These are phyloP conservation scores for Nigrospora osmanthi DNA, from an alignment of 2,329 filamentous ascomycete genomes.

Conservation along the genomic window DNA sequence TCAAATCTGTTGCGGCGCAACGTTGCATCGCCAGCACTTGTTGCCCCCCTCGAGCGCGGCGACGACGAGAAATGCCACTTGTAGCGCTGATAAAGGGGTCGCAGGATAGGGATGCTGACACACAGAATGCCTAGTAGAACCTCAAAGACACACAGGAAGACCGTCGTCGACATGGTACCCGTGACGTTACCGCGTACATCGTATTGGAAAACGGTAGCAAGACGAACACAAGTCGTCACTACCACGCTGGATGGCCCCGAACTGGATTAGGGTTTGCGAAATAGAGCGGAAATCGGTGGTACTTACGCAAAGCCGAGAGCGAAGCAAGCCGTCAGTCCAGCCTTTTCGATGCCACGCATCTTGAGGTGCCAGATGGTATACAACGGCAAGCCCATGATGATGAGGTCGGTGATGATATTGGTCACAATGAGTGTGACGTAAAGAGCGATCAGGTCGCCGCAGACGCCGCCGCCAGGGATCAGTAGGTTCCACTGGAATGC, in stretches of 20 bases:
- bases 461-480: conserved; percentile 8
- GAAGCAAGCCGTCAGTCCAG: conserved; percentile 14
- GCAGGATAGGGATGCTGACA: conserved; percentile 1
- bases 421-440: conserved; percentile 14
- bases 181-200: not conserved
- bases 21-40: no score
- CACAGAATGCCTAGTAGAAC: not conserved
- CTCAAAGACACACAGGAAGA: conserved; percentile 4
- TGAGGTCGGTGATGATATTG: conserved; percentile 26
- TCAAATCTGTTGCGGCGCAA: no score
- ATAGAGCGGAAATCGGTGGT: not conserved
- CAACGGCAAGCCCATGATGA: conserved; percentile 26
- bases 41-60: not conserved
- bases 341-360: conserved; percentile 16
- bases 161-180: not conserved
- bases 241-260: not conserved
- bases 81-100: not conserved
- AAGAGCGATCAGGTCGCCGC: conserved; percentile 12
- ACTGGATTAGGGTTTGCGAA: not conserved
- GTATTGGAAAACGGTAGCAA: conserved; percentile 1
- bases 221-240: not conserved
- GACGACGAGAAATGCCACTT: not conserved
- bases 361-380: conserved; percentile 25
- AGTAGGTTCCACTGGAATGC: conserved; percentile 10
- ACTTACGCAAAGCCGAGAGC: conserved; percentile 11